Percentiles rank a stretch among this genome's conserved stretches.
Evolutionary conservation across 176 grass and related monocot genomes (phyloP).

Genomic region (Paspalum vaginatum): DNA sequence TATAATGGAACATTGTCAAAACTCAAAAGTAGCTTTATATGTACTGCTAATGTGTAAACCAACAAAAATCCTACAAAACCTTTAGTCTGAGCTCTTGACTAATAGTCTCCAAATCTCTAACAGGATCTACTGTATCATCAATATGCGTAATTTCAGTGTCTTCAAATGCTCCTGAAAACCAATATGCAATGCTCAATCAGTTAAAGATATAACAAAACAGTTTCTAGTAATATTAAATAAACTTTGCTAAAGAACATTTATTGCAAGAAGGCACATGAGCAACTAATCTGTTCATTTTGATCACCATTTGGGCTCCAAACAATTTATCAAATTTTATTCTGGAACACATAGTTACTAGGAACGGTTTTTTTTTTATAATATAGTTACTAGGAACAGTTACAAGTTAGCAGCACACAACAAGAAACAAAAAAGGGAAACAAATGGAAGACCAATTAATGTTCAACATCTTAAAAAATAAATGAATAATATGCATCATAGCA

Average conservation of each 20-base stretch:
- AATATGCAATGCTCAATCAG: not conserved
- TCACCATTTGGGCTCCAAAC: not conserved
- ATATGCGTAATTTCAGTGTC: conserved; percentile 91
- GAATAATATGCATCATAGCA: not conserved
- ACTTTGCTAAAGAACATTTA: conserved; percentile 2
- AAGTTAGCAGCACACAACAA: not conserved
- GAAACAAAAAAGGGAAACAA: not conserved
- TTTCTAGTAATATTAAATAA: not conserved
- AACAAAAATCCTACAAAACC: conserved; percentile 51
- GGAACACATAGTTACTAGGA: not conserved
- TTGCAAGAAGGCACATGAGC: not conserved
- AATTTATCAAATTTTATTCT: not conserved
- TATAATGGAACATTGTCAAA: conserved; percentile 20
- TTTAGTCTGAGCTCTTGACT: conserved; percentile 90
- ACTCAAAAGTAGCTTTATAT: not conserved
- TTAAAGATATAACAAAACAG: conserved; percentile 24
- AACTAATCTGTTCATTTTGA: conserved; percentile 6
- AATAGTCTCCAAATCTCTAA: conserved; percentile 98
- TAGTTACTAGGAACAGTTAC: not conserved
- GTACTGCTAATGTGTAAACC: conserved; percentile 6
- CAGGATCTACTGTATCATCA: conserved; percentile 93
- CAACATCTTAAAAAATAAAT: not conserved
- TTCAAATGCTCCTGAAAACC: conserved; percentile 92
- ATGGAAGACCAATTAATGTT: not conserved
- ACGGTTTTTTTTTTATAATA: no score